A percentile compares a stretch with the other conserved stretches of the same genome.
These are phyloP conservation scores for Grigorovia humatica DNA, from an alignment of 805 yeast genomes.

Conservation along the genomic window DNA sequence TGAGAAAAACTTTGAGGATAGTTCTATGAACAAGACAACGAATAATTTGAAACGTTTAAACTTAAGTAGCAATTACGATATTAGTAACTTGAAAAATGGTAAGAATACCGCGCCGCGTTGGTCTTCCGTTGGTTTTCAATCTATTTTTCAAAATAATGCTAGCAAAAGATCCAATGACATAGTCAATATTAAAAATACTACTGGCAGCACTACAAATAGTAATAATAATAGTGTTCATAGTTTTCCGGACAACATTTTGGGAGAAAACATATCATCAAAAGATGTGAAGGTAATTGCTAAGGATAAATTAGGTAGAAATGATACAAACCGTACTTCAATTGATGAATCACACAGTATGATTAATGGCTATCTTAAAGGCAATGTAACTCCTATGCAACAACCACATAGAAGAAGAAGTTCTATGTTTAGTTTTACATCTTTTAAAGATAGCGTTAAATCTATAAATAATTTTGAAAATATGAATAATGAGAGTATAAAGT, in stretches of 20 bases:
- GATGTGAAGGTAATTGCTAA: not conserved
- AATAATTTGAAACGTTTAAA: constrained; percentile 8
- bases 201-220: not conserved
- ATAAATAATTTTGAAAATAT: constrained; percentile 7
- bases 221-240: not conserved
- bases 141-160: constrained; percentile 10
- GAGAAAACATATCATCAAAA: not conserved
- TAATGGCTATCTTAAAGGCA: not conserved
- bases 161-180: constrained; percentile 3
- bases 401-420: constrained; percentile 5
- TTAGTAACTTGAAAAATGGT: not conserved
- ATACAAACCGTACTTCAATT: too few relatives aligned
- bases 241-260: constrained; percentile 1
- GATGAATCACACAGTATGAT: not conserved
- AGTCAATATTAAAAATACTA: not conserved
- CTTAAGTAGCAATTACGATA: not conserved
- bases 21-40: not conserved
- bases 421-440: constrained; percentile 1
- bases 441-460: constrained; percentile 4
- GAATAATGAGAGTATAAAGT: constrained; percentile 2
- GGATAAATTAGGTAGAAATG: not conserved
- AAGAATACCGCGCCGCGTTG: constrained; percentile 6
- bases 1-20: not conserved
- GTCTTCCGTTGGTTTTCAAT: constrained; percentile 14
- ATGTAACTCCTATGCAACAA: not conserved